Percentiles rank a stretch among this genome's conserved stretches.
These are phyloP conservation scores for Ogataea nonfermentans DNA, from an alignment of 805 yeast species.

Conservation along the genomic window DNA sequence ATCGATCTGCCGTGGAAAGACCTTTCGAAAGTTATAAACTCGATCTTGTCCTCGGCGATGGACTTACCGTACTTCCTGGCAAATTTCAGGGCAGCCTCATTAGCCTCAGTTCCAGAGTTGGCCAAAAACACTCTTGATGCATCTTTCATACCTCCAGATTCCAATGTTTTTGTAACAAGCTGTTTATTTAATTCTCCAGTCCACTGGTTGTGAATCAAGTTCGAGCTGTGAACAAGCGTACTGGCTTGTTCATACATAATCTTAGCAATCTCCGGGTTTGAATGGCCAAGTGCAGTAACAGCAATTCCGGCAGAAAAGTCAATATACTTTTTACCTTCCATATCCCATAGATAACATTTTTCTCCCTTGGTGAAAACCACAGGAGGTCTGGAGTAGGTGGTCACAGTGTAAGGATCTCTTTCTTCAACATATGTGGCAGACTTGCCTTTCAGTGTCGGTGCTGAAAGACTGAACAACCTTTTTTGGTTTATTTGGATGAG, in stretches of 20 bases:
- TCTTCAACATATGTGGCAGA: constrained; percentile 42
- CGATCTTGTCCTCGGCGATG: constrained; percentile 55
- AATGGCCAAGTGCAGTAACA: constrained; percentile 91
- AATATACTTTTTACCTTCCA: constrained; percentile 71
- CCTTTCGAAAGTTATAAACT: constrained; percentile 80
- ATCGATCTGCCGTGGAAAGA: constrained; percentile 95
- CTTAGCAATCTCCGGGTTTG: constrained; percentile 69
- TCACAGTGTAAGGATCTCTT: constrained; percentile 56
- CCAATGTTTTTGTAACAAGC: constrained; percentile 64
- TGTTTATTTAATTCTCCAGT: constrained; percentile 76
- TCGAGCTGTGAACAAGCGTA: constrained; percentile 79
- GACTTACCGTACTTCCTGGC: constrained; percentile 76
- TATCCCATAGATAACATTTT: constrained; percentile 79
- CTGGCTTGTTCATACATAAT: constrained; percentile 70
- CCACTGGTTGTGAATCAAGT: constrained; percentile 80
- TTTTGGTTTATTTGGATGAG: constrained; percentile 6
- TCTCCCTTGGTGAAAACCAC: constrained; percentile 76
- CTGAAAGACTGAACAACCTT: constrained; percentile 9
- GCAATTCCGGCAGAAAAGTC: constrained; percentile 98
- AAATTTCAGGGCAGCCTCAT: constrained; percentile 59
- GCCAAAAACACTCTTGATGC: constrained; percentile 72
- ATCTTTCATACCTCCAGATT: constrained; percentile 74
- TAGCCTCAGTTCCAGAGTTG: constrained; percentile 61
- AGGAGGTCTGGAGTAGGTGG: constrained; percentile 79
- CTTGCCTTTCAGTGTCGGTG: constrained; percentile 12